Percentiles rank a stretch among this genome's conserved stretches.
phyloP scores from a whole-genome alignment of 2,329 filamentous ascomycete genomes.

The Monilinia fructigena region DNA sequence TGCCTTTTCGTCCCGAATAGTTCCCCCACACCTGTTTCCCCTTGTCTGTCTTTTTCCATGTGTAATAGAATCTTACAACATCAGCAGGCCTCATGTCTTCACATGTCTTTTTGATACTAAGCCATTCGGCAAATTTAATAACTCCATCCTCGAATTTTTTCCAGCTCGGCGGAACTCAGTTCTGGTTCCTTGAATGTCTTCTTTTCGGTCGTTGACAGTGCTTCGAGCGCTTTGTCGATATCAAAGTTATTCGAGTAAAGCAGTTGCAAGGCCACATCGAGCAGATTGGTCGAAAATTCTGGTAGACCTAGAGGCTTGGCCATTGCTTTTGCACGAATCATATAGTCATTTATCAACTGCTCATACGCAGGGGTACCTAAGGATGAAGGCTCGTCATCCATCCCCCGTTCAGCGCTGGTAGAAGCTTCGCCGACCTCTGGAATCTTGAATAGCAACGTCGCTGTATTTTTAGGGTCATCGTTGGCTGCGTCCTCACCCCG shows the following conservation, averaged over 20 bases:
- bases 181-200: conserved; percentile 81
- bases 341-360: conserved; percentile 70
- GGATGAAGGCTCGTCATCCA: conserved; percentile 39
- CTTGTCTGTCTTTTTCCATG: conserved; percentile 91
- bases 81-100: conserved; percentile 76
- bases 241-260: conserved; percentile 73
- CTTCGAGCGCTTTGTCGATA: conserved; percentile 65
- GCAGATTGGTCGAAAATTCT: conserved; percentile 76
- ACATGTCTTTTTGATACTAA: conserved; percentile 79
- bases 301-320: conserved; percentile 64
- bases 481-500: conserved; percentile 75
- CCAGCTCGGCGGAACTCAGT: conserved; percentile 69
- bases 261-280: conserved; percentile 77
- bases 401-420: conserved; percentile 42
- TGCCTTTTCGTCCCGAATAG: conserved; percentile 82
- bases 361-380: conserved; percentile 40
- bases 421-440: conserved; percentile 51
- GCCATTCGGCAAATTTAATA: conserved; percentile 82
- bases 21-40: conserved; percentile 88
- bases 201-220: conserved; percentile 66
- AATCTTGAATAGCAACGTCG: conserved; percentile 76
- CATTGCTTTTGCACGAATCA: conserved; percentile 59
- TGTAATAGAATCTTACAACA: conserved; percentile 92
- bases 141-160: conserved; percentile 94
- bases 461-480: conserved; percentile 72